phyloP scores from a whole-genome alignment of 352 stramenopile genomes.

The Globisporangium takayamanum region DNA sequence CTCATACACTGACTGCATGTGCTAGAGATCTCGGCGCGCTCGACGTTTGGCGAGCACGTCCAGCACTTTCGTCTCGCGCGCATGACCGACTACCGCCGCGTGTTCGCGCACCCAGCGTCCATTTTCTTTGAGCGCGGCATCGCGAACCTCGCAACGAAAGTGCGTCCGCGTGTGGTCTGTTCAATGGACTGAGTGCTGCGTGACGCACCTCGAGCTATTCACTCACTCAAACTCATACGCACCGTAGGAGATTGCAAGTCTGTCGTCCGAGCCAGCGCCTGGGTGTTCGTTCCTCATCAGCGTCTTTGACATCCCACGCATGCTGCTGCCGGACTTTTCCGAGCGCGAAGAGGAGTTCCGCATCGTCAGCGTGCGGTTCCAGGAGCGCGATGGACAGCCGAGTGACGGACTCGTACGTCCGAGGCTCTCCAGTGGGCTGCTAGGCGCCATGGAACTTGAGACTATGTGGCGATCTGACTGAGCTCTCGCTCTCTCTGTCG shows the following conservation, averaged over 20 bases:
- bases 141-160: constrained; percentile 79
- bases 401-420: constrained; percentile 20
- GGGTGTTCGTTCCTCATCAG: constrained; percentile 63
- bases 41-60: constrained; percentile 84
- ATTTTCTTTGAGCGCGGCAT: constrained; percentile 92
- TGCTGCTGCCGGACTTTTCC: constrained; percentile 61
- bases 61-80: constrained; percentile 84
- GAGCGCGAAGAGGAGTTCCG: constrained; percentile 87
- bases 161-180: constrained; percentile 7
- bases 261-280: constrained; percentile 59
- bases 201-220: not conserved
- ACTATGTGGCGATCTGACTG: not conserved
- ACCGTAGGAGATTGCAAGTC: constrained; percentile 82
- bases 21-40: constrained; percentile 65
- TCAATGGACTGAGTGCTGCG: not conserved
- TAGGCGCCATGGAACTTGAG: too few species aligned
- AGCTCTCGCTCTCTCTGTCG: too few species aligned
- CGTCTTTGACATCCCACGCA: constrained; percentile 58
- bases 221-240: not conserved
- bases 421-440: not conserved
- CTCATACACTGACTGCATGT: not conserved
- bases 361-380: constrained; percentile 74
- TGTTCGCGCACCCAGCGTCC: constrained; percentile 89
- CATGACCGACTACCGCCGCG: constrained; percentile 80
- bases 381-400: constrained; percentile 43